Conservation (phyloP, 768 basidiomycete genomes). For the Agrocybe pediades region DNA sequence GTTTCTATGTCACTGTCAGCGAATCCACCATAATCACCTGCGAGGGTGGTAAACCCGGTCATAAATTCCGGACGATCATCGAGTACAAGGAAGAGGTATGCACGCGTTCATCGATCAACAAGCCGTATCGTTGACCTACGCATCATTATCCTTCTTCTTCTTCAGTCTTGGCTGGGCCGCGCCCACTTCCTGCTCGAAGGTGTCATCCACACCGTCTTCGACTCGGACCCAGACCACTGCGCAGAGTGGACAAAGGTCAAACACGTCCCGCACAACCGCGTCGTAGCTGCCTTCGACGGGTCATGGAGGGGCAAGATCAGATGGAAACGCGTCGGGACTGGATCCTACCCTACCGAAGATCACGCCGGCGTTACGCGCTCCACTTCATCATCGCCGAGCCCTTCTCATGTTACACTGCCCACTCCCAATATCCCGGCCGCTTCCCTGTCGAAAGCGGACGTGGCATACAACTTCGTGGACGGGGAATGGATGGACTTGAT, state of each 20-base stretch:
- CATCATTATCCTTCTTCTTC: neutral
- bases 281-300: conserved; percentile 86
- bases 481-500: conserved; percentile 69
- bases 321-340: conserved; percentile 65
- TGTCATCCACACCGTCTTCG: conserved; percentile 81
- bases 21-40: conserved; percentile 85
- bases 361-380: conserved; percentile 35
- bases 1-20: conserved; percentile 86
- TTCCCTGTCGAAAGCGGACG: conserved; percentile 46
- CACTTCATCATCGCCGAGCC: conserved; percentile 47
- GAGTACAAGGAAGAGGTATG: conserved; percentile 97
- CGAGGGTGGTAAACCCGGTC: conserved; percentile 60
- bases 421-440: conserved; percentile 34
- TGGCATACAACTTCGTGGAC: conserved; percentile 27
- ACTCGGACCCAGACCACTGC: conserved; percentile 56
- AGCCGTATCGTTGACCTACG: neutral
- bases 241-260: conserved; percentile 84
- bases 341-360: conserved; percentile 35
- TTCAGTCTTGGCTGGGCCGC: conserved; percentile 84
- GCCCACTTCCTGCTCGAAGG: conserved; percentile 88
- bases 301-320: conserved; percentile 83
- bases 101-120: neutral
- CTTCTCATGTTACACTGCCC: conserved; percentile 46
- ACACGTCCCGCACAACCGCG: conserved; percentile 78
- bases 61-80: conserved; percentile 77